These are phyloP conservation scores for Coemansia nantahalensis DNA, from an alignment of 192 early-diverging fungal species.

Conservation along the genomic window DNA sequence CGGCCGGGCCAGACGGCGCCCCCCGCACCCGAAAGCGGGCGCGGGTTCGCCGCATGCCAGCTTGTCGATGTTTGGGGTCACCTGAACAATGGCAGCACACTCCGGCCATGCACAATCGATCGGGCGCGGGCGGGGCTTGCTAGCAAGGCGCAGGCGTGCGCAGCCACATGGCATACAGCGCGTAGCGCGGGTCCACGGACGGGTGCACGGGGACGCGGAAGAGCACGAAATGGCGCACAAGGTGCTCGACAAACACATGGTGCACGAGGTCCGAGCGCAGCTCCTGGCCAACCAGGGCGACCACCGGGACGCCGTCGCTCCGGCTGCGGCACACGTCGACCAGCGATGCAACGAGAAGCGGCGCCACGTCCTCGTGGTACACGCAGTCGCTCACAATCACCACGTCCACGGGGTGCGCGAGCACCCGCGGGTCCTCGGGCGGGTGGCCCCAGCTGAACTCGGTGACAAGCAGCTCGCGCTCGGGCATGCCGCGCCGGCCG, in stretches of 20 bases:
- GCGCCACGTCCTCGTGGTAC: slow-evolving; percentile 39
- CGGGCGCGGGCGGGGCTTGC: neutral
- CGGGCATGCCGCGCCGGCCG: neutral
- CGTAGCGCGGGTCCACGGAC: slow-evolving; percentile 9
- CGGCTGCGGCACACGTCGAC: slow-evolving; percentile 20
- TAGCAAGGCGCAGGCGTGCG: neutral
- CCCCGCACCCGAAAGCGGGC: no score
- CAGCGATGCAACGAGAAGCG: slow-evolving; percentile 30
- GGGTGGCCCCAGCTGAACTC: slow-evolving; percentile 35
- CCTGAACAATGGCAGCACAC: no score
- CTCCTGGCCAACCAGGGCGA: slow-evolving; percentile 43
- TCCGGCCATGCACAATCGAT: neutral
- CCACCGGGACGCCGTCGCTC: slow-evolving; percentile 5
- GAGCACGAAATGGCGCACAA: slow-evolving; percentile 28
- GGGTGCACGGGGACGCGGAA: slow-evolving; percentile 29
- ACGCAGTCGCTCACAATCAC: slow-evolving; percentile 49
- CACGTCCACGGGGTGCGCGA: slow-evolving; percentile 20
- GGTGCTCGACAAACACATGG: slow-evolving; percentile 25
- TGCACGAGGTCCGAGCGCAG: slow-evolving; percentile 51
- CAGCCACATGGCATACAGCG: slow-evolving; percentile 38
- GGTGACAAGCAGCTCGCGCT: slow-evolving; percentile 10
- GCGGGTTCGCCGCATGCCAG: no score
- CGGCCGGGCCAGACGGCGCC: no score
- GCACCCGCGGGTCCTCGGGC: slow-evolving; percentile 21
- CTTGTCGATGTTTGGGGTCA: no score